phyloP scores from a whole-genome alignment of 805 yeast genomes.

The Candida yuanshanica region DNA sequence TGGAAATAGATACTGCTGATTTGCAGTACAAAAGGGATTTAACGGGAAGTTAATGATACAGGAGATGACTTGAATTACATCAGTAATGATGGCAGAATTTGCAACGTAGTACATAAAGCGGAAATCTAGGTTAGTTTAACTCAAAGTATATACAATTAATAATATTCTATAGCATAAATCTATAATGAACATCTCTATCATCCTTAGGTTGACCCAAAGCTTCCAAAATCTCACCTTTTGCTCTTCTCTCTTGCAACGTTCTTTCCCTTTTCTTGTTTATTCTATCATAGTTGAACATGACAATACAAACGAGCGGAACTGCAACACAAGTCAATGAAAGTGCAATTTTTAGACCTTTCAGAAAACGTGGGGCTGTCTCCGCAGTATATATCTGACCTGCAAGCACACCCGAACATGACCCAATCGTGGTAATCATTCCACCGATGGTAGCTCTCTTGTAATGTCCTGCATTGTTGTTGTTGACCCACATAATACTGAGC shows the following conservation, averaged over 20 bases:
- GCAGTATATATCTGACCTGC: slow-evolving; percentile 33
- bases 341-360: slow-evolving; percentile 26
- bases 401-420: slow-evolving; percentile 32
- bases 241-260: slow-evolving; percentile 6
- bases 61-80: no score
- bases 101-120: no score
- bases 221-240: slow-evolving; percentile 9
- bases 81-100: no score
- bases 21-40: background rate
- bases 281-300: slow-evolving; percentile 17
- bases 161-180: slow-evolving; percentile 7
- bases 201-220: slow-evolving; percentile 17
- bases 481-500: slow-evolving; percentile 34
- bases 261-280: slow-evolving; percentile 14
- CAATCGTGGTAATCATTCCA: slow-evolving; percentile 31
- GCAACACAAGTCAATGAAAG: slow-evolving; percentile 19
- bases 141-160: no score
- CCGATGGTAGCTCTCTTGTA: slow-evolving; percentile 35
- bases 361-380: slow-evolving; percentile 34
- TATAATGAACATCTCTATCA: slow-evolving; percentile 18
- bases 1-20: background rate
- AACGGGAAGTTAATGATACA: background rate
- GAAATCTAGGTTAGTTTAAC: no score
- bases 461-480: slow-evolving; percentile 35
- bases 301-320: slow-evolving; percentile 12